Conservation (phyloP, 768 basidiomycete species). For the Kwoniella pini region DNA sequence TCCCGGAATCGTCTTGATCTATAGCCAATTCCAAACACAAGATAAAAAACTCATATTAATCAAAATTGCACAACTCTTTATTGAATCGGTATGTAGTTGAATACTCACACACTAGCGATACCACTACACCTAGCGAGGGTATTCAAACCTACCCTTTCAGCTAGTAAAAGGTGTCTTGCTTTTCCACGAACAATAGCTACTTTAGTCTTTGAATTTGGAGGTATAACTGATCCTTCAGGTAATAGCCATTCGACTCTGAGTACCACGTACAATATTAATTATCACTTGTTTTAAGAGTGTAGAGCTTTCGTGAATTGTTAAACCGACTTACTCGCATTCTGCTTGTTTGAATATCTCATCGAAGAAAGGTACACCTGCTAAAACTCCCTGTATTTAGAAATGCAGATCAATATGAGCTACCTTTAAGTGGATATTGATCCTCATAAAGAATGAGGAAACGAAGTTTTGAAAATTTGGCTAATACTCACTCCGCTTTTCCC, state of each 20-base stretch:
- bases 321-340: conserved; percentile 87
- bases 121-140: conserved; percentile 92
- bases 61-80: no score
- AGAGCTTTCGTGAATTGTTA: no score
- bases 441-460: no score
- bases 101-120: conserved; percentile 83
- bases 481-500: conserved; percentile 79
- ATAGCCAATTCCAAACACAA: background rate
- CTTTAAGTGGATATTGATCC: no score
- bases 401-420: background rate
- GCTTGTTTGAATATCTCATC: conserved; percentile 86
- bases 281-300: no score
- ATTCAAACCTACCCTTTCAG: conserved; percentile 90
- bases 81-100: no score
- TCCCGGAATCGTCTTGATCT: conserved; percentile 83
- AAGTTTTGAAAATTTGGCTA: no score
- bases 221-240: conserved; percentile 81
- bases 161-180: conserved; percentile 81
- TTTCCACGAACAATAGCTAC: conserved; percentile 90
- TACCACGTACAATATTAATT: no score
- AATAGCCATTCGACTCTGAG: conserved; percentile 95
- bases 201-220: conserved; percentile 60
- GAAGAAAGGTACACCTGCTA: conserved; percentile 95
- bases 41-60: background rate
- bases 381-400: conserved; percentile 58